Conservation (phyloP, 257 asterid species). For the Dorcoceras hygrometricum region DNA sequence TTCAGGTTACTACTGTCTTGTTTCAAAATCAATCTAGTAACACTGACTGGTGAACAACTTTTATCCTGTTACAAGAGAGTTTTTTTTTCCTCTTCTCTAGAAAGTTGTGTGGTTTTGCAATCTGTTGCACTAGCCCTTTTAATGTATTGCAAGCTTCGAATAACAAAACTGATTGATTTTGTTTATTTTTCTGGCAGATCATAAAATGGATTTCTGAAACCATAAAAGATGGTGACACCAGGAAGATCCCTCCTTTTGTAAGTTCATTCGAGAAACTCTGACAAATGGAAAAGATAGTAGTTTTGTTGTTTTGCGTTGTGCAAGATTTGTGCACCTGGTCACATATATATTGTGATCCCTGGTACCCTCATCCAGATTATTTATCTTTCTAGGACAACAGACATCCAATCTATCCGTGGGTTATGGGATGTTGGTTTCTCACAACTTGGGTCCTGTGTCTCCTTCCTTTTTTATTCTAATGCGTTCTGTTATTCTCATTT, state of each 20-base stretch:
- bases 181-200: conserved; percentile 51
- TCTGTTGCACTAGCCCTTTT: not conserved
- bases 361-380: not conserved
- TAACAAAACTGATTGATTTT: conserved; percentile 5
- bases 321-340: not conserved
- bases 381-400: not conserved
- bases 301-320: not conserved
- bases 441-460: not conserved
- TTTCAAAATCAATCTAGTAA: not conserved
- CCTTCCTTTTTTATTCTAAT: not conserved
- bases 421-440: not conserved
- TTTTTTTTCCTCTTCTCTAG: not conserved
- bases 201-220: conserved; percentile 74
- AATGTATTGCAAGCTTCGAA: conserved; percentile 9
- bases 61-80: not conserved
- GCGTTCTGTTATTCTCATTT: not conserved
- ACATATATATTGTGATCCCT: not conserved
- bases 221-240: conserved; percentile 85
- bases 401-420: not conserved
- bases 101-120: not conserved
- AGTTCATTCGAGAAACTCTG: conserved; percentile 31
- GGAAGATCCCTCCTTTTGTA: conserved; percentile 87
- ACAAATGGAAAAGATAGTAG: not conserved
- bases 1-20: not conserved
- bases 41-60: not conserved